Conservation (phyloP, 768 basidiomycete species). For the Candolleomyces efflorescens region DNA sequence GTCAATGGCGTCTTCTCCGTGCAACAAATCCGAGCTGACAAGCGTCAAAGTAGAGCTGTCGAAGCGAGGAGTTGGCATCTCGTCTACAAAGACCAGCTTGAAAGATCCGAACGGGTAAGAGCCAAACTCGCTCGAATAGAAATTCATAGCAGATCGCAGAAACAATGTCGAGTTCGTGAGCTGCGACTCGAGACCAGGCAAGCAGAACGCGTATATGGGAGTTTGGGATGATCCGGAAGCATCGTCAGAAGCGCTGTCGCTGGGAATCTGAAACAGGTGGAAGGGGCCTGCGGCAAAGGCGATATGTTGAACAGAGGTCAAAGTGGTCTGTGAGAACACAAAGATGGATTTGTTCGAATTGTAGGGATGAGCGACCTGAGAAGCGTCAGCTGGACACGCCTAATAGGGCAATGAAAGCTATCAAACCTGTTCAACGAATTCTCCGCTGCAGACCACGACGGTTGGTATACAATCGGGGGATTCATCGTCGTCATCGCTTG, state of each 20-base stretch:
- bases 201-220: conserved; percentile 86
- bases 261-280: conserved; percentile 65
- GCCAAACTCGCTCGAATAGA: conserved; percentile 87
- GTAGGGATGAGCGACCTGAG: conserved; percentile 86
- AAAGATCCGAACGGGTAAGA: conserved; percentile 95
- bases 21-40: conserved; percentile 74
- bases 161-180: conserved; percentile 67
- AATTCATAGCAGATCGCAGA: conserved; percentile 87
- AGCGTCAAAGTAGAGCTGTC: conserved; percentile 84
- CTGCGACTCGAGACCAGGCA: conserved; percentile 80
- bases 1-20: conserved; percentile 87
- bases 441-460: conserved; percentile 90
- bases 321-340: conserved; percentile 79
- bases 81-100: conserved; percentile 92
- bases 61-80: conserved; percentile 76
- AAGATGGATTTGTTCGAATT: conserved; percentile 94
- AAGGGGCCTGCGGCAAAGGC: conserved; percentile 96
- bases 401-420: background rate
- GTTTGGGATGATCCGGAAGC: conserved; percentile 62
- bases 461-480: conserved; percentile 65
- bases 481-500: conserved; percentile 44
- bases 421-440: conserved; percentile 87
- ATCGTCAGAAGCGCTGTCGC: conserved; percentile 58
- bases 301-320: conserved; percentile 95
- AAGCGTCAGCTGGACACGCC: conserved; percentile 1